Conservation (phyloP, 2,329 filamentous ascomycete species). For the Chalaropsis thielavioides region DNA sequence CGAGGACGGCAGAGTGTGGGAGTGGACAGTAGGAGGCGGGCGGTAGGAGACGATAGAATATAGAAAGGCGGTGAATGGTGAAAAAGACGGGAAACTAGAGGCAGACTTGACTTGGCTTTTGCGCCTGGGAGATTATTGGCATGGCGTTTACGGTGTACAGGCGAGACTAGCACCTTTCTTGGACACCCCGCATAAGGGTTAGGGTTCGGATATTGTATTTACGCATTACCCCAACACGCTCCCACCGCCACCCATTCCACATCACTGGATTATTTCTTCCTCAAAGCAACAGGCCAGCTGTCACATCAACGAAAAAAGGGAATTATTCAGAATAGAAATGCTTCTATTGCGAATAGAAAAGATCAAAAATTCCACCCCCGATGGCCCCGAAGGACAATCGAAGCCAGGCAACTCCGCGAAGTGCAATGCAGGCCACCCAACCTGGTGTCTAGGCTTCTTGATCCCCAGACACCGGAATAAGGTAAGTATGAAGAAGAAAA, state of each 20-base stretch:
- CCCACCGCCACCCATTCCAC: too few relatives aligned
- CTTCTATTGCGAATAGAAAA: constrained; percentile 17
- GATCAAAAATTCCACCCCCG: constrained; percentile 37
- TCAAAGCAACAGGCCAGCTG: constrained; percentile 29
- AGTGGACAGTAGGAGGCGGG: constrained; percentile 30
- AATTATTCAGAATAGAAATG: constrained; percentile 11
- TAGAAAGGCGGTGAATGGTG: neutral
- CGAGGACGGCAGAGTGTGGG: constrained; percentile 66
- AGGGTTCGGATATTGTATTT: too few relatives aligned
- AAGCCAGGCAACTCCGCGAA: constrained; percentile 35
- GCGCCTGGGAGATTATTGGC: too few relatives aligned
- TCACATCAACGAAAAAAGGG: constrained; percentile 32
- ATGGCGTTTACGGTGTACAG: too few relatives aligned
- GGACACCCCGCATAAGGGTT: too few relatives aligned
- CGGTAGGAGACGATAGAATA: neutral
- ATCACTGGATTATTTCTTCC: constrained; percentile 27
- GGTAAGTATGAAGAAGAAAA: constrained; percentile 38
- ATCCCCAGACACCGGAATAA: constrained; percentile 31
- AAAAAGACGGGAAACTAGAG: too few relatives aligned
- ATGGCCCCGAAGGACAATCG: constrained; percentile 40
- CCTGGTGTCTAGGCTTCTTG: constrained; percentile 31
- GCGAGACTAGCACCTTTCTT: too few relatives aligned
- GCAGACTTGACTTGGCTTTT: too few relatives aligned
- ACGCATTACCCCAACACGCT: too few relatives aligned
- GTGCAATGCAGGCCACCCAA: constrained; percentile 39